Conservation (phyloP, 768 basidiomycete species). For the Lactifluus piperatus region DNA sequence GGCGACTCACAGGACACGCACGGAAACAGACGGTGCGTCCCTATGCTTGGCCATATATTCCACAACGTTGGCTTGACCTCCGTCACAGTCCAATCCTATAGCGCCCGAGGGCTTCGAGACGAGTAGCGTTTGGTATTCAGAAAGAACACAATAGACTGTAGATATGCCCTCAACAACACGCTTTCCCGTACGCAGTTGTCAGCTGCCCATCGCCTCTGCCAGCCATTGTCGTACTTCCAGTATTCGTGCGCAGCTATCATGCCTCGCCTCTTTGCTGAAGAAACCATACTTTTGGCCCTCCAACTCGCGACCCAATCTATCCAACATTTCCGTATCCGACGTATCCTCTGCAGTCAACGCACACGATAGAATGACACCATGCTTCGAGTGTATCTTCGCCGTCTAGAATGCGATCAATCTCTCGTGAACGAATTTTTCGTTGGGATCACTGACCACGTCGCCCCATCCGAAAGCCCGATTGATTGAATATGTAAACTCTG, state of each 20-base stretch:
- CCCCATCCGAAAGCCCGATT: slow-evolving; percentile 33
- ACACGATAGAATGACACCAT: slow-evolving; percentile 53
- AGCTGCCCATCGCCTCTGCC: slow-evolving; percentile 26
- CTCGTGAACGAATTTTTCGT: neutral
- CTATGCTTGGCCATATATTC: neutral
- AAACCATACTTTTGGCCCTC: slow-evolving; percentile 34
- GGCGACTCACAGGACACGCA: slow-evolving; percentile 74
- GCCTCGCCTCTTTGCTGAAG: slow-evolving; percentile 24
- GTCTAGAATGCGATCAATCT: slow-evolving; percentile 26
- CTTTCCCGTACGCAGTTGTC: neutral
- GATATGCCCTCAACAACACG: neutral
- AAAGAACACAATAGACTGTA: slow-evolving; percentile 20
- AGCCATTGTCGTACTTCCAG: slow-evolving; percentile 29
- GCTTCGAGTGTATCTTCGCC: slow-evolving; percentile 49
- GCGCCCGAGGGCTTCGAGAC: slow-evolving; percentile 66
- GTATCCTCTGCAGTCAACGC: slow-evolving; percentile 16
- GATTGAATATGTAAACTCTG: slow-evolving; percentile 73
- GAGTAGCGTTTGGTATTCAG: slow-evolving; percentile 64
- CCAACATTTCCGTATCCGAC: slow-evolving; percentile 20
- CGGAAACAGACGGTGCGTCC: slow-evolving; percentile 77
- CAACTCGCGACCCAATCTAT: slow-evolving; percentile 24
- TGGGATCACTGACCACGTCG: slow-evolving; percentile 29
- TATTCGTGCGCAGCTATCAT: slow-evolving; percentile 2
- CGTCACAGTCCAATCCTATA: slow-evolving; percentile 48
- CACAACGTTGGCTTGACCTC: neutral